phyloP scores from a whole-genome alignment of 2,329 filamentous ascomycete genomes.

The Neonectria ditissima region DNA sequence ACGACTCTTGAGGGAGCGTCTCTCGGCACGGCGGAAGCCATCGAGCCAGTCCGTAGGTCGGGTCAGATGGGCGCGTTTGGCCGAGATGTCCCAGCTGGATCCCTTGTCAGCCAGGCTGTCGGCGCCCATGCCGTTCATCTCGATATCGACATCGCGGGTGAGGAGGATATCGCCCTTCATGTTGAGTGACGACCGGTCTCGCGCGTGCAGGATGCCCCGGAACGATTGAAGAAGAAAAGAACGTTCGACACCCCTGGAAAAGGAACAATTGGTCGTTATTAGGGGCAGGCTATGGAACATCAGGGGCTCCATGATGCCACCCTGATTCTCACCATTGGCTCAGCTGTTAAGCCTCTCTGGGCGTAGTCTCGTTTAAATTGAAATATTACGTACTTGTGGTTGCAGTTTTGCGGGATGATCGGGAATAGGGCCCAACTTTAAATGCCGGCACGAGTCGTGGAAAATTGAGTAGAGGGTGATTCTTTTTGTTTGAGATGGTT shows the following conservation, averaged over 20 bases:
- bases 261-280: background rate
- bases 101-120: constrained; percentile 21
- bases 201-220: background rate
- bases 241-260: background rate
- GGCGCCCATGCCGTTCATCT: constrained; percentile 29
- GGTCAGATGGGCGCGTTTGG: constrained; percentile 8
- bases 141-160: constrained; percentile 36
- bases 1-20: constrained; percentile 13
- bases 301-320: background rate
- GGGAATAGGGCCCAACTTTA: background rate
- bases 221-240: background rate
- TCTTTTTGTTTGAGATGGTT: background rate
- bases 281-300: background rate
- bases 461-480: background rate
- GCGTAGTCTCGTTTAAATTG: background rate
- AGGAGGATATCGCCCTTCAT: constrained; percentile 37
- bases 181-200: background rate
- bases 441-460: background rate
- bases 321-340: background rate
- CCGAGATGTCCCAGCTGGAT: constrained; percentile 28
- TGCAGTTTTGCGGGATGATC: background rate
- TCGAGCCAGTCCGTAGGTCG: constrained; percentile 37
- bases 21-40: constrained; percentile 39
- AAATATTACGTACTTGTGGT: background rate
- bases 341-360: background rate